phyloP scores from a whole-genome alignment of 129 eudicot species.

The Lonicera japonica region DNA sequence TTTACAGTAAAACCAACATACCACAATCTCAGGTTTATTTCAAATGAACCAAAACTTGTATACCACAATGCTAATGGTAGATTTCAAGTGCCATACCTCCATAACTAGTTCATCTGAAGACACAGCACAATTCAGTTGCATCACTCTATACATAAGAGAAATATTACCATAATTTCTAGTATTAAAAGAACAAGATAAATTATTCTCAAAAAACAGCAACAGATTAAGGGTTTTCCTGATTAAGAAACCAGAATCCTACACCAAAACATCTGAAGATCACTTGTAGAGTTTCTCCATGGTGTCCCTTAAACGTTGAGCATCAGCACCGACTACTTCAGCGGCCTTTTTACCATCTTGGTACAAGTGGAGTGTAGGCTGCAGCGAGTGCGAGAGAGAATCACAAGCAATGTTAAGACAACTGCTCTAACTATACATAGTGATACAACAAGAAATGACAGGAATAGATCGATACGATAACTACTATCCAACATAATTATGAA shows the following conservation, averaged over 20 bases:
- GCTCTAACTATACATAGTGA: not conserved
- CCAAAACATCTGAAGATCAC: slow-evolving; percentile 13
- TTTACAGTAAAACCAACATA: too few relatives aligned
- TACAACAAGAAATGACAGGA: not conserved
- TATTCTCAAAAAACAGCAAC: too few relatives aligned
- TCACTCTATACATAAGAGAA: not conserved
- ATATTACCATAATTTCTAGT: not conserved
- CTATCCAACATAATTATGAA: too few relatives aligned
- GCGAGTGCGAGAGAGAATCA: not conserved
- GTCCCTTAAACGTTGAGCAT: slow-evolving; percentile 46
- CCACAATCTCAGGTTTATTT: too few relatives aligned
- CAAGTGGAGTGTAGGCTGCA: slow-evolving; percentile 84
- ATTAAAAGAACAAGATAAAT: too few relatives aligned
- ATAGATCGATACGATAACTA: not conserved
- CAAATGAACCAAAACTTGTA: too few relatives aligned
- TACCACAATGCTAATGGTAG: too few relatives aligned
- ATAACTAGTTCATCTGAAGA: too few relatives aligned
- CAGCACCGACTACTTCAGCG: slow-evolving; percentile 71
- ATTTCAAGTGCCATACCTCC: too few relatives aligned
- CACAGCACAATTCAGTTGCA: too few relatives aligned
- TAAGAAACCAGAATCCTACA: too few relatives aligned
- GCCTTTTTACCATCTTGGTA: slow-evolving; percentile 71
- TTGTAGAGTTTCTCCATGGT: slow-evolving; percentile 72
- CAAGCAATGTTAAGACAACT: not conserved
- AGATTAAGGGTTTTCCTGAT: not conserved